Percentiles rank a stretch among this genome's conserved stretches.
Conservation (phyloP, 208 protist genomes). For the Acanthamoeba sp. region DNA sequence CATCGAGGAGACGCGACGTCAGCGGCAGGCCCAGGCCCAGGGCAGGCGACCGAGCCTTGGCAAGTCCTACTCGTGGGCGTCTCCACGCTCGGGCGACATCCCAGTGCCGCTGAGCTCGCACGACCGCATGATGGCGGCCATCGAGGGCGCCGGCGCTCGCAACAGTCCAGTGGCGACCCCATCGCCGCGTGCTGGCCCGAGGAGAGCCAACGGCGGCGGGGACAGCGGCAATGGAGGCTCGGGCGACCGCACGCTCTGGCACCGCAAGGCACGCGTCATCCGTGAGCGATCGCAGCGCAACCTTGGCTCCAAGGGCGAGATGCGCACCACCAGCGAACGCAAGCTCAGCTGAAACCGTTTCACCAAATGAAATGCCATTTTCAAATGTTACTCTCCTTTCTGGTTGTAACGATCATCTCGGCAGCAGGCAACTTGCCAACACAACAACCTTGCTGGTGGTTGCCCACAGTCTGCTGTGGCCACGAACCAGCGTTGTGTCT, state of each 20-base stretch:
- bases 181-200: neutral
- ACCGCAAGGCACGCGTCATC: neutral
- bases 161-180: neutral
- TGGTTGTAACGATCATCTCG: no score
- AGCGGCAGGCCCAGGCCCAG: conserved; percentile 6
- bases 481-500: no score
- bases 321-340: neutral
- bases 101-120: neutral
- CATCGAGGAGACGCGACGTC: conserved; percentile 36
- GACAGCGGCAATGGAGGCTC: neutral
- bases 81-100: conserved; percentile 12
- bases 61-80: conserved; percentile 63
- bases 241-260: conserved; percentile 3
- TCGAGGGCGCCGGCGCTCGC: neutral
- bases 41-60: neutral
- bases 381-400: no score
- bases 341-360: no score
- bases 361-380: no score
- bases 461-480: no score
- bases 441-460: no score
- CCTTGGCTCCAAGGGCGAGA: neutral
- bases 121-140: conserved; percentile 8
- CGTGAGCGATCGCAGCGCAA: conserved; percentile 37
- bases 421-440: no score
- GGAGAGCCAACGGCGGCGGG: neutral